Percentiles rank a stretch among this genome's conserved stretches.
Conservation (phyloP, 2,329 filamentous ascomycete genomes). For the Magnaporthiopsis rhizophila region DNA sequence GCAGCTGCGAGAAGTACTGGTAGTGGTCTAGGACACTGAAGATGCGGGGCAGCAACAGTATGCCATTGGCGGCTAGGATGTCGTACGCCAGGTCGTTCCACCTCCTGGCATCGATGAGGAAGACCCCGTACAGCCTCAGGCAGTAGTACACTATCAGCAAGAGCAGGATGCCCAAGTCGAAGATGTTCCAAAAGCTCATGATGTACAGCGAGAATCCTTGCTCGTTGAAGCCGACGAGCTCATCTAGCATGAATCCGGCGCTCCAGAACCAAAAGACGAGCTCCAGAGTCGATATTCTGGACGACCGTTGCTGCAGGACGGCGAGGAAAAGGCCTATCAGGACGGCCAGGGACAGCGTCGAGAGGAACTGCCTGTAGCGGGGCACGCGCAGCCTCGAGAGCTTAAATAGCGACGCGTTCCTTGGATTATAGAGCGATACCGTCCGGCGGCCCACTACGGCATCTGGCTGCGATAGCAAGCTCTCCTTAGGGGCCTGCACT, state of each 20-base stretch:
- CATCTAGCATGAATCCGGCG: constrained; percentile 92
- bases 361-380: constrained; percentile 83
- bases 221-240: constrained; percentile 92
- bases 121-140: constrained; percentile 79
- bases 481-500: constrained; percentile 15
- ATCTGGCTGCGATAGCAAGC: not conserved
- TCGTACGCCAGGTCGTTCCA: constrained; percentile 86
- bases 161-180: constrained; percentile 82
- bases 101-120: constrained; percentile 65
- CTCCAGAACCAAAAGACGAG: constrained; percentile 97
- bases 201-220: constrained; percentile 95
- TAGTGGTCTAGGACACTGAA: constrained; percentile 94
- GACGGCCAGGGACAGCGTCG: constrained; percentile 77
- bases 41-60: constrained; percentile 80
- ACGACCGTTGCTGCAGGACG: constrained; percentile 67
- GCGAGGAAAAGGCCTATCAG: constrained; percentile 79
- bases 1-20: constrained; percentile 87
- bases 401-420: constrained; percentile 85
- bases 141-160: constrained; percentile 85
- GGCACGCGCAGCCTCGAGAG: constrained; percentile 84
- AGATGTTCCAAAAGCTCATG: constrained; percentile 96
- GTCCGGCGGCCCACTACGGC: constrained; percentile 50
- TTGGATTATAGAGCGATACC: constrained; percentile 81
- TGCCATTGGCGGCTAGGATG: constrained; percentile 84
- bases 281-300: constrained; percentile 75